Evolutionary conservation across 371 early-diverging fungal species (phyloP), one percentile per base, ranked within the genome.

Genomic region (Basidiobolus meristosporus): DNA sequence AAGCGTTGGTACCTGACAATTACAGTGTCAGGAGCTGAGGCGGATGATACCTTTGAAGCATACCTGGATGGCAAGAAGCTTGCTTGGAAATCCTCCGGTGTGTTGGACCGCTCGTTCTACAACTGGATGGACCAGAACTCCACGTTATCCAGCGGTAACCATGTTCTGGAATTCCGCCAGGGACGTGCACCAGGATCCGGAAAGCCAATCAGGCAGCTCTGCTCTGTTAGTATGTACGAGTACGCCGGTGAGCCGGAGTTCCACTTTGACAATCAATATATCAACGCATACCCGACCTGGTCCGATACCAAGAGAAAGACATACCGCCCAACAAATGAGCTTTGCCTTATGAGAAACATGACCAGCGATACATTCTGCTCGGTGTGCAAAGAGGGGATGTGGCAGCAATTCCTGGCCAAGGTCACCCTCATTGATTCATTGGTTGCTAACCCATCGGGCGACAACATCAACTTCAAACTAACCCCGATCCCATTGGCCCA

Each of bases 331-430:
- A 68, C 66, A 33, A 60, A 70, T 48, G 66, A 63, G 41, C 46
- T 40, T 19, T 73, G 73, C 35, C 36, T 73, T 42, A 73, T 73
- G 73, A 55, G 73, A 21, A 68, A 73, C 48, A 73, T 70, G 70
- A 36, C 57, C 16, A 44, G 46, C 7, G 42, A 41, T 2, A 37
- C 44, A 2, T 63, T 70, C 39, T 70, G 73, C 47, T 44, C 56
- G 19, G 52, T 70, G 14, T 73, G 73, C 56, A 52, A 60, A 35
- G 70, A 73, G 41, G 73, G 73, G 10, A 46, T 73, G 32, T 70
- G 70, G 66, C 44, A 51, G 18, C 40, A 62, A 16, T 53, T 70
- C 19, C 44, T 73, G 39, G 36, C 39, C 22, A 54, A 55, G 29
- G 40, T 70, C 29, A 52, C 53, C 20, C 41, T 70, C 17, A 55